Evolutionary conservation across 106 monocot genomes (phyloP).

Genomic region (Agapanthus africanus): DNA sequence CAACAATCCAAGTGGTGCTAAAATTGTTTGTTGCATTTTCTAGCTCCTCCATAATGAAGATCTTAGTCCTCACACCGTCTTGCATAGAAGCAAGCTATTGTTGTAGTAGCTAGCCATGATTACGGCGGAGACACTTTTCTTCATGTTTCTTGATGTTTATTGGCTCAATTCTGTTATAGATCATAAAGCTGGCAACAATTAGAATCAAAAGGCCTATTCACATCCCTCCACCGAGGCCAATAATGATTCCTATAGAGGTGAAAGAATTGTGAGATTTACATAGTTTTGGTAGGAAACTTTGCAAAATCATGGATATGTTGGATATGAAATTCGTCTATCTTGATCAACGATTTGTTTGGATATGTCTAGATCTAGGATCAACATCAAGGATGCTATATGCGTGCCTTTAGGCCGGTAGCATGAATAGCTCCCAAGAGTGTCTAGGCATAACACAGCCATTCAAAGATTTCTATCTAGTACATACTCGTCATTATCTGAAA

Average conservation of each 20-base stretch:
- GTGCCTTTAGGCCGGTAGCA: neutral
- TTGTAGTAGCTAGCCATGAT: constrained; percentile 21
- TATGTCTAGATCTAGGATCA: neutral
- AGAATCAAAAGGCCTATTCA: neutral
- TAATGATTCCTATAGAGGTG: neutral
- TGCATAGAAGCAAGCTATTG: constrained; percentile 14
- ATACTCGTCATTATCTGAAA: too few species aligned
- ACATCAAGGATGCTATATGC: neutral
- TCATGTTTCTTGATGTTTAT: constrained; percentile 13
- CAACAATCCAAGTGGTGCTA: neutral
- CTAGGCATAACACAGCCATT: neutral
- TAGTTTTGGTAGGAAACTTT: neutral
- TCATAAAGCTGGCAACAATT: neutral
- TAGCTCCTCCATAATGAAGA: constrained; percentile 4
- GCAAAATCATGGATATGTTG: neutral
- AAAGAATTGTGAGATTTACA: neutral
- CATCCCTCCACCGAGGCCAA: neutral
- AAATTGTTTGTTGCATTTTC: too few species aligned
- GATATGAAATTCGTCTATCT: neutral
- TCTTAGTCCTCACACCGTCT: constrained; percentile 13
- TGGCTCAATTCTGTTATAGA: neutral
- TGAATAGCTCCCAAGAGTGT: constrained; percentile 5
- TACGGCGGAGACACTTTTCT: constrained; percentile 19
- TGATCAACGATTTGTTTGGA: neutral
- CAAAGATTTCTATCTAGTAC: neutral